Base-by-base conservation (phyloP, 306 rosid species). In the Abrus pulchellus region DNA sequence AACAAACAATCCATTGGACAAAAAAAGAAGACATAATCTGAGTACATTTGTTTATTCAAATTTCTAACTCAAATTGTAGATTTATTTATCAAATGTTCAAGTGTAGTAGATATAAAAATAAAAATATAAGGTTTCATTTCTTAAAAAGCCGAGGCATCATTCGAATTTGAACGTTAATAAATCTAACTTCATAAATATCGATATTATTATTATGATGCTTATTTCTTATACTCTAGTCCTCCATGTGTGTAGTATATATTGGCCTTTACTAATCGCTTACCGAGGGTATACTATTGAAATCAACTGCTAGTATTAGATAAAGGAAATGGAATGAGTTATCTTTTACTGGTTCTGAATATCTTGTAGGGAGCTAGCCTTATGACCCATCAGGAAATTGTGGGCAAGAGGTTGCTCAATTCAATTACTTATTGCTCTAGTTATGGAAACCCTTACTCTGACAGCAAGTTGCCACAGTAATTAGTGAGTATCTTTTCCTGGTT, bases 171-270 rank as follows among this genome's bases (percentile, higher is more conserved):
- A 61, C 82, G 36, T 44, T 67, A 6, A 53, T 70, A 28, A 9
- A 44, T 53, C 61, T 8, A 29, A 50, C 28, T 52, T 52, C 1
- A 52, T n/a, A 36, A 27, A 40, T 70, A 73, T 60, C 43, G 27
- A 34, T 75, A 45, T 81, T 30, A 50, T 4, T 38, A 5, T 59
- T 69, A 5, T 59, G 75, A 55, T 77, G 10, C 28, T 63, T 9
- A n/a, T 55, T 13, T 71, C 56, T 45, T 54, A 34, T 12, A 32
- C 50, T 11, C 9, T 32, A 83, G 69, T 70, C 61, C 62, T 70
- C 67, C 47, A 56, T 61, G 79, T 50, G 79, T 53, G 70, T 54
- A 70, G 75, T 77, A 71, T 20, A 27, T 30, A 56, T 62, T 20
- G 68, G 5, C 72, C 67, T 82, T 68, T 53, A 44, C 75, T 41